These are phyloP conservation scores for Adansonia grandidieri DNA, from an alignment of 441 rosid species.

Conservation along the genomic window DNA sequence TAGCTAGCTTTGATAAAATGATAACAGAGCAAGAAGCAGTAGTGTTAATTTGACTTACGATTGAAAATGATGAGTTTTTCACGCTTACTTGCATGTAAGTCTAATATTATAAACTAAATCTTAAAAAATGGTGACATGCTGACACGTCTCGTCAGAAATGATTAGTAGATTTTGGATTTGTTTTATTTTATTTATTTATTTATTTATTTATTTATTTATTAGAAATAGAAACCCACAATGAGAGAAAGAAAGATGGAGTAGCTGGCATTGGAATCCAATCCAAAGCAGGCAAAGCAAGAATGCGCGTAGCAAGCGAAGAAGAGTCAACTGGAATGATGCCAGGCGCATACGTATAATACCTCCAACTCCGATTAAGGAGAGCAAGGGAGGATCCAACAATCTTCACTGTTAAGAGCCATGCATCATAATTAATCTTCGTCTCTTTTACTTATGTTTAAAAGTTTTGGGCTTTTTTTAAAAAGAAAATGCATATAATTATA, in stretches of 20 bases:
- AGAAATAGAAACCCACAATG: neutral
- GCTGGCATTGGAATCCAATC: neutral
- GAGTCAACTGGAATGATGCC: neutral
- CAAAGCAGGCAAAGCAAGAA: neutral
- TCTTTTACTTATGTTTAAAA: no score
- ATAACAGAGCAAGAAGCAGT: neutral
- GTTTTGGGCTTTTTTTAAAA: no score
- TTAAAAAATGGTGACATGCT: constrained; percentile 9
- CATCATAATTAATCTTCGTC: no score
- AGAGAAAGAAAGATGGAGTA: neutral
- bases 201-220: constrained; percentile 1
- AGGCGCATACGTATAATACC: constrained; percentile 26
- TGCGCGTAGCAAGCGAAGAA: neutral
- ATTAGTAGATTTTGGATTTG: neutral
- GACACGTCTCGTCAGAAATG: constrained; percentile 14
- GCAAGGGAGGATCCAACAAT: no score
- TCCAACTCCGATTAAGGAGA: no score
- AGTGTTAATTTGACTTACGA: neutral
- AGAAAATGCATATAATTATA: no score
- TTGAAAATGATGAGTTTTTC: neutral
- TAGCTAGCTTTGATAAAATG: neutral
- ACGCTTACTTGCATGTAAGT: neutral
- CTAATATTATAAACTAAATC: neutral
- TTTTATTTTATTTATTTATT: constrained; percentile 10
- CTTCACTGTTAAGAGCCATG: no score